phyloP scores from a whole-genome alignment of 371 early-diverging fungal genomes.

The Apophysomyces elegans region DNA sequence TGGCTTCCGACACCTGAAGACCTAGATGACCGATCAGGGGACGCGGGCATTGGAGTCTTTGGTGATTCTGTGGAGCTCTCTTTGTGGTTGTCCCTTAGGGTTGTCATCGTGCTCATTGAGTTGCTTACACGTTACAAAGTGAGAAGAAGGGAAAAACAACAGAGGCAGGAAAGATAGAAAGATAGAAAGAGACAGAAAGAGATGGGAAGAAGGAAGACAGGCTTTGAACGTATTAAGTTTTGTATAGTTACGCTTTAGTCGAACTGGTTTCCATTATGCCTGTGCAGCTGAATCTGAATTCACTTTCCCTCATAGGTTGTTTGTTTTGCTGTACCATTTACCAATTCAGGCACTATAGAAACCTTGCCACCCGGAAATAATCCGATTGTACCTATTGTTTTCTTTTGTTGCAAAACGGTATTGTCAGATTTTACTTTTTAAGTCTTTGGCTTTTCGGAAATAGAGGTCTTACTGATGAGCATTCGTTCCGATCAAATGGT shows the following conservation, averaged over 20 bases:
- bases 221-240: neutral
- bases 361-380: too few species aligned
- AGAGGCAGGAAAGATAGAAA: neutral
- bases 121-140: too few species aligned
- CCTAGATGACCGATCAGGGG: too few species aligned
- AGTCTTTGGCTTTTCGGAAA: too few species aligned
- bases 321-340: constrained; percentile 1
- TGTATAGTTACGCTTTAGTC: neutral
- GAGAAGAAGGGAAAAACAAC: neutral
- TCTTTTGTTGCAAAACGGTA: too few species aligned
- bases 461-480: too few species aligned
- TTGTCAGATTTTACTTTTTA: too few species aligned
- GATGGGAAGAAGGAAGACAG: constrained; percentile 1
- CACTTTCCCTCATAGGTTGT: constrained; percentile 1
- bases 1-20: neutral
- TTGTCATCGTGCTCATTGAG: constrained; percentile 1
- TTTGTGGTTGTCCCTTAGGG: neutral
- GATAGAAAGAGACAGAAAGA: neutral
- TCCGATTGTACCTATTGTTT: too few species aligned
- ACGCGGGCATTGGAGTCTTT: neutral
- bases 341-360: too few species aligned
- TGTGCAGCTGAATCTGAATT: constrained; percentile 4
- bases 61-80: neutral
- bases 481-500: too few species aligned
- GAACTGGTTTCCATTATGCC: neutral